These are phyloP conservation scores for Calonectria pauciramosa DNA, from an alignment of 2,329 filamentous ascomycete species.

Conservation along the genomic window DNA sequence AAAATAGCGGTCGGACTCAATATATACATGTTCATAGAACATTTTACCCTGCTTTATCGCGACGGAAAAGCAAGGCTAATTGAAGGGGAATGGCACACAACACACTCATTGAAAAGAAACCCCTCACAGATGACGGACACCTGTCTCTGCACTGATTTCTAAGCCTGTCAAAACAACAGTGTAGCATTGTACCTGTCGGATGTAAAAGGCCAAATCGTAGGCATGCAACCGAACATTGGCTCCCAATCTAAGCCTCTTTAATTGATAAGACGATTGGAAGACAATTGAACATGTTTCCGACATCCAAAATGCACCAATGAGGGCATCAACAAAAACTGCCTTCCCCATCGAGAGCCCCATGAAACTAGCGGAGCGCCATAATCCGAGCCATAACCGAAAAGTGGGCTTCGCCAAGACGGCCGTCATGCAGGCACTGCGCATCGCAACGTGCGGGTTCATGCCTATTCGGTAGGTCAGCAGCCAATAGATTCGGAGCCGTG, in stretches of 20 bases:
- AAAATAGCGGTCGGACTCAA: background rate
- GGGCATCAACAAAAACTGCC: background rate
- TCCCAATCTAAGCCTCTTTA: background rate
- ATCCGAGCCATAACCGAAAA: background rate
- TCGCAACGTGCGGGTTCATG: background rate
- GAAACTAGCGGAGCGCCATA: background rate
- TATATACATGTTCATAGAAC: no score
- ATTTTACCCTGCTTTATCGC: no score
- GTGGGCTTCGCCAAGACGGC: background rate
- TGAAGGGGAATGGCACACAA: no score
- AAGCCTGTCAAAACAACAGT: background rate
- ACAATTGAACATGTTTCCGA: background rate
- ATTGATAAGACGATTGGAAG: background rate
- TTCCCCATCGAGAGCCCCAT: background rate
- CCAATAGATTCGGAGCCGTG: background rate
- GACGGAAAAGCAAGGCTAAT: no score
- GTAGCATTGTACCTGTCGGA: background rate
- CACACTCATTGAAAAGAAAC: no score
- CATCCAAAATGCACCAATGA: background rate
- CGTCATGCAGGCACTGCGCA: background rate
- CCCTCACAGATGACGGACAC: background rate
- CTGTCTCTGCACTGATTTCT: background rate
- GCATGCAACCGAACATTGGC: background rate
- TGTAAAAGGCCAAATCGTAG: background rate
- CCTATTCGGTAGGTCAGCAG: background rate